These are phyloP conservation scores for Chlorella sp. DNA, from an alignment of 139 green algal genomes.

Conservation along the genomic window DNA sequence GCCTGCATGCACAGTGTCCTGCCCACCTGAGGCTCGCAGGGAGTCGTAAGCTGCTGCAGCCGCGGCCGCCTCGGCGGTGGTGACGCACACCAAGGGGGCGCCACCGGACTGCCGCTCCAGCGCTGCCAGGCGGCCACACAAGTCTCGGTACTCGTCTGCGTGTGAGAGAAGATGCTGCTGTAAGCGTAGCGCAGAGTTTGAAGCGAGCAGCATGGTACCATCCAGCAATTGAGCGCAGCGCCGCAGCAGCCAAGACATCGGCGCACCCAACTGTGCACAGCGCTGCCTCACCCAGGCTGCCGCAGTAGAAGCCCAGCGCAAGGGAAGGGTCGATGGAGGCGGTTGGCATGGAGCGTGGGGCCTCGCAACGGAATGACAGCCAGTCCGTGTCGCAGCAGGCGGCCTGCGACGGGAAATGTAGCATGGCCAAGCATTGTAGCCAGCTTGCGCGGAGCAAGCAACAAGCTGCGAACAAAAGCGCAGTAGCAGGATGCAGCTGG, in stretches of 20 bases:
- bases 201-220: no score
- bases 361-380: constrained; percentile 46
- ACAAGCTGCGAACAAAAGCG: no score
- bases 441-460: no score
- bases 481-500: no score
- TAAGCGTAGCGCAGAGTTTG: no score
- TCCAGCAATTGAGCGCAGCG: no score
- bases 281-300: constrained; percentile 33
- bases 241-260: no score
- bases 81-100: constrained; percentile 68
- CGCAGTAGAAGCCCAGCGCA: constrained; percentile 88
- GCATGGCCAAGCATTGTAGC: not conserved
- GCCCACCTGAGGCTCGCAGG: not conserved
- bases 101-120: constrained; percentile 50
- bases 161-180: not conserved
- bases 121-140: constrained; percentile 54
- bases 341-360: constrained; percentile 69
- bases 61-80: constrained; percentile 10
- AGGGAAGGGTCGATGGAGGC: constrained; percentile 85
- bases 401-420: not conserved
- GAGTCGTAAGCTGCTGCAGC: not conserved
- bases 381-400: constrained; percentile 33
- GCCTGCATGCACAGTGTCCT: no score
- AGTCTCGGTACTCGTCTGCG: constrained; percentile 64
- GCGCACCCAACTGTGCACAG: not conserved